These are phyloP conservation scores for Salvia rosmarinus DNA, from an alignment of 257 asterid species.

Conservation along the genomic window DNA sequence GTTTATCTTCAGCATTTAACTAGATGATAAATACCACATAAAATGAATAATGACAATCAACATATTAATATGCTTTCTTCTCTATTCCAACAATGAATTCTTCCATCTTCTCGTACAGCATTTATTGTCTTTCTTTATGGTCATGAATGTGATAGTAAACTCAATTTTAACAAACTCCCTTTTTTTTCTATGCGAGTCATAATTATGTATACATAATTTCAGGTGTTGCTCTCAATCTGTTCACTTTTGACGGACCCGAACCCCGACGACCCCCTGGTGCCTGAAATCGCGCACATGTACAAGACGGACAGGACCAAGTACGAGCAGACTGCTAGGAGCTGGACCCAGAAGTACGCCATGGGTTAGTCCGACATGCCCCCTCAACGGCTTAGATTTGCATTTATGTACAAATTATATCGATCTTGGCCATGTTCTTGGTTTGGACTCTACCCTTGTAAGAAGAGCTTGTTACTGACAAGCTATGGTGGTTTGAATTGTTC, in stretches of 20 bases:
- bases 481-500: slow-evolving; percentile 44
- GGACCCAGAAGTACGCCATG: slow-evolving; percentile 93
- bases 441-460: slow-evolving; percentile 34
- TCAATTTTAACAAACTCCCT: not conserved
- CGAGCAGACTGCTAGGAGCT: slow-evolving; percentile 85
- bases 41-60: not conserved
- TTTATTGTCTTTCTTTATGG: not conserved
- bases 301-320: slow-evolving; percentile 77
- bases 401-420: slow-evolving; percentile 45
- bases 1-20: not conserved
- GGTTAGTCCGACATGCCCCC: slow-evolving; percentile 43
- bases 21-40: not conserved
- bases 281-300: slow-evolving; percentile 89
- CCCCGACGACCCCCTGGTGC: slow-evolving; percentile 88
- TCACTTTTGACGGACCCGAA: slow-evolving; percentile 85
- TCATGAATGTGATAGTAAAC: not conserved
- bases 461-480: slow-evolving; percentile 28
- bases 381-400: slow-evolving; percentile 25
- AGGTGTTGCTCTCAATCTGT: slow-evolving; percentile 83
- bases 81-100: not conserved
- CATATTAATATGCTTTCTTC: not conserved
- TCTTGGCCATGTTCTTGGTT: slow-evolving; percentile 36
- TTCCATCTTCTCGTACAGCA: not conserved
- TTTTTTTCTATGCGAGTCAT: not conserved
- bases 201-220: slow-evolving; percentile 11